Base-by-base conservation (phyloP, 352 stramenopile genomes). In the Globisporangium camurandrum region DNA sequence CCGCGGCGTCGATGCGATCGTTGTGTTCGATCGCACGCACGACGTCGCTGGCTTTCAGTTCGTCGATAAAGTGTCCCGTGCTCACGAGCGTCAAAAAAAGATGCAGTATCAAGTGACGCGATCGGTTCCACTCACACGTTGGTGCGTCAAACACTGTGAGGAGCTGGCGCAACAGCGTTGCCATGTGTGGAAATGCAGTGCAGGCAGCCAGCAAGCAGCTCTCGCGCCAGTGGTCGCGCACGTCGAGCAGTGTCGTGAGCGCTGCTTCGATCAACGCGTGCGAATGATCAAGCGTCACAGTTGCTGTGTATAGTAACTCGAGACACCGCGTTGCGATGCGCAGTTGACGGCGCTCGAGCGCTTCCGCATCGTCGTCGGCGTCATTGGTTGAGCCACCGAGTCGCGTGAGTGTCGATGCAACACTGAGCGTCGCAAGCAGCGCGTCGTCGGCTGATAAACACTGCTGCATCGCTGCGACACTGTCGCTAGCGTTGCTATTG, bases 21-120 rank as follows among this genome's bases (percentile, higher is more conserved):
- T 88, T 86, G 37, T 69, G 75, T 41, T 88, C 79, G 27, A 90
- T 74, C 1, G 63, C 57, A 20, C 43, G 64, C 22, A 75, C 73
- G n/a, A 82, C 54, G 10, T 66, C 59, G 16, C 66, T 59, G 14
- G 48, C 54, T 52, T 86, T 88, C 33, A 90, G 64, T 20, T 84
- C 74, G 3, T 83, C 66, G 5, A 84, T 50, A 22, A 75, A 69
- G 17, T 57, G 54, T 0, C 69, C 73, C 0, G 75, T 74, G 27
- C 74, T 84, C 3, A 81, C 75, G 6, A 90, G 43, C 3, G 84
- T 46, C 19, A 86, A 36, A 23, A 87, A 33, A 1, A 86, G 22
- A 22, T 85, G 69, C 1, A 90, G 66, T 1, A 81, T 39, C 17
- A 76, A 43, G 24, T 77, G 57, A 0, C 76, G 66, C 8, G 65